Percentiles rank a stretch among this genome's conserved stretches.
Evolutionary conservation across 495 filamentous ascomycete species (phyloP).

Genomic region (Barbatosphaeria neglecta): DNA sequence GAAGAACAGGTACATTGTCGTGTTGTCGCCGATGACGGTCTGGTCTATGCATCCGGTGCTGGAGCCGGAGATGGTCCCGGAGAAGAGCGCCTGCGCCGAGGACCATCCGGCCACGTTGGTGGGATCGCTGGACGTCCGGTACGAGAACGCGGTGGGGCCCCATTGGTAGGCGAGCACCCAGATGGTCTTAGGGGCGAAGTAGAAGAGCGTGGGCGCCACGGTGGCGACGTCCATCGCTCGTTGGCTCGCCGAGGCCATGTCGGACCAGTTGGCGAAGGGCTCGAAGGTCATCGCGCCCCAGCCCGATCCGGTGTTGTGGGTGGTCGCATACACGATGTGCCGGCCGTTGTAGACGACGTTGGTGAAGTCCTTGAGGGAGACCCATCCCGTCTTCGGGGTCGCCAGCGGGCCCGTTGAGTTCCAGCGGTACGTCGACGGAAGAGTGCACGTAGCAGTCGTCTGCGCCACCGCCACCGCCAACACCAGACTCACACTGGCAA

Average conservation of each 20-base stretch:
- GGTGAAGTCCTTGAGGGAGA: slow-evolving; percentile 49
- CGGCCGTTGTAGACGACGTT: slow-evolving; percentile 38
- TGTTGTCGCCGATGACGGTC: slow-evolving; percentile 45
- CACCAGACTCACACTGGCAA: neutral
- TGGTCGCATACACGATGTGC: slow-evolving; percentile 44
- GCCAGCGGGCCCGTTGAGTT: slow-evolving; percentile 37
- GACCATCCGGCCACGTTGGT: slow-evolving; percentile 47
- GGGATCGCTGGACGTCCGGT: slow-evolving; percentile 45
- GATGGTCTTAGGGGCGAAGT: slow-evolving; percentile 45
- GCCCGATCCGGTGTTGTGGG: slow-evolving; percentile 20
- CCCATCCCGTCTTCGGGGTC: slow-evolving; percentile 38
- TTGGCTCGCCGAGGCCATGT: slow-evolving; percentile 42
- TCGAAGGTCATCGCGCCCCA: slow-evolving; percentile 49
- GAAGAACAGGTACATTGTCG: slow-evolving; percentile 54
- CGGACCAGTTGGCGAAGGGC: slow-evolving; percentile 42
- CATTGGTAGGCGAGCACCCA: slow-evolving; percentile 55
- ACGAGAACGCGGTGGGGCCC: slow-evolving; percentile 46
- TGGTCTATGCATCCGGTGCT: slow-evolving; percentile 46
- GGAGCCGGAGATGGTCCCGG: slow-evolving; percentile 37
- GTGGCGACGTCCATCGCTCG: slow-evolving; percentile 32
- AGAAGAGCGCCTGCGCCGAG: slow-evolving; percentile 39
- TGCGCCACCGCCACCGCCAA: slow-evolving; percentile 8
- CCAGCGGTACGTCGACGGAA: slow-evolving; percentile 47
- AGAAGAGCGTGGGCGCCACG: slow-evolving; percentile 53
- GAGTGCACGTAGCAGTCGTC: slow-evolving; percentile 22